Conservation (phyloP, 805 yeast species). For the Komagataella phaffii region DNA sequence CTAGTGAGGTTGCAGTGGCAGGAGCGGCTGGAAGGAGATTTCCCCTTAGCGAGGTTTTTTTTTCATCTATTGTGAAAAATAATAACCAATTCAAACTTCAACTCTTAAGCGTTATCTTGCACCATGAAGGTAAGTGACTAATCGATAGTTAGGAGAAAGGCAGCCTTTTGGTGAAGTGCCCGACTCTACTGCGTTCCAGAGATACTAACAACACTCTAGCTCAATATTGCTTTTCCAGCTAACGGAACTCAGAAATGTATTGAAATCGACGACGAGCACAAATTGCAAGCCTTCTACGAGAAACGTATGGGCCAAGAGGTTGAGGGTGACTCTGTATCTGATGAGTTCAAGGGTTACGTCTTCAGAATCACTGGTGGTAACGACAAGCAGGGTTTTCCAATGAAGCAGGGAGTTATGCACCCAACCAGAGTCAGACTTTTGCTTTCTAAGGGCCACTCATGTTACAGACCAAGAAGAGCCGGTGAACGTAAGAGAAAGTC, state of each 20-base stretch:
- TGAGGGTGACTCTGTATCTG: slow-evolving; percentile 96
- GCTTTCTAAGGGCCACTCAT: slow-evolving; percentile 87
- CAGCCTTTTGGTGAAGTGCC: not conserved
- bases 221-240: slow-evolving; percentile 99
- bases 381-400: slow-evolving; percentile 99
- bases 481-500: slow-evolving; percentile 99
- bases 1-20: not conserved
- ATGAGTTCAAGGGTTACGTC: slow-evolving; percentile 98
- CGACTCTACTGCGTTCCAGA: slow-evolving; percentile 5
- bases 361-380: slow-evolving; percentile 99
- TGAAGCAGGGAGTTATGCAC: slow-evolving; percentile 99
- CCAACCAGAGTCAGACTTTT: slow-evolving; percentile 98
- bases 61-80: not conserved
- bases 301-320: slow-evolving; percentile 99
- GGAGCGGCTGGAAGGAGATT: not conserved
- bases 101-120: slow-evolving; percentile 6
- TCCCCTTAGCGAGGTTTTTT: not conserved
- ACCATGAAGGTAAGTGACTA: slow-evolving; percentile 15
- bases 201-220: slow-evolving; percentile 30
- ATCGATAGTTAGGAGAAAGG: not conserved
- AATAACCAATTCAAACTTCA: not conserved
- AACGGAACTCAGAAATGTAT: slow-evolving; percentile 98
- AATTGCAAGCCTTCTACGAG: slow-evolving; percentile 95
- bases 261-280: slow-evolving; percentile 98
- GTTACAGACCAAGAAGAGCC: slow-evolving; percentile 98